Evolutionary conservation across 129 eudicot genomes (phyloP).

Genomic region (Mikania micrantha): DNA sequence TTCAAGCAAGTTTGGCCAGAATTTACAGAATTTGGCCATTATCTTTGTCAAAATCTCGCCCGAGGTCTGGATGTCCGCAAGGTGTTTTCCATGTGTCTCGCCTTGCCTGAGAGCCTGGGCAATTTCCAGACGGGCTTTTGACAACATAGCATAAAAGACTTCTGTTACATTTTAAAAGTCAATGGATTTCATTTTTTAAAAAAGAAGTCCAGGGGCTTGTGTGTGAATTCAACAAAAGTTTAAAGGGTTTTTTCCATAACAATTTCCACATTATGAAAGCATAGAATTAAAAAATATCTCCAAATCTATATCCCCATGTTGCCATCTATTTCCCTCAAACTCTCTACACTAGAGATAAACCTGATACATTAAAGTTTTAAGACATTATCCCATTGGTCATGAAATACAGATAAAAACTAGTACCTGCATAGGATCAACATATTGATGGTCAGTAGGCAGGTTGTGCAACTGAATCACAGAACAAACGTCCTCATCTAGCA

Average conservation of each 20-base stretch:
- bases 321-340: background rate
- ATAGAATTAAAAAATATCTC: background rate
- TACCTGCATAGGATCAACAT: slow-evolving; percentile 79
- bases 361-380: background rate
- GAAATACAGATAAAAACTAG: background rate
- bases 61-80: no score
- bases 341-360: background rate
- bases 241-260: background rate
- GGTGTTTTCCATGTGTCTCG: no score
- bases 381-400: background rate
- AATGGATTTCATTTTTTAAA: background rate
- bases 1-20: no score
- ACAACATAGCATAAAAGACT: no score
- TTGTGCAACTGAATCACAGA: slow-evolving; percentile 57
- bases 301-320: background rate
- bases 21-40: no score
- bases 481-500: slow-evolving; percentile 63
- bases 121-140: no score
- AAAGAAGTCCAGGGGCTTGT: background rate
- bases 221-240: background rate
- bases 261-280: background rate
- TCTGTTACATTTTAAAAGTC: background rate
- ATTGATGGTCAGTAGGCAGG: slow-evolving; percentile 33
- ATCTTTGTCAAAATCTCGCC: no score
- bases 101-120: no score